Base-by-base conservation (phyloP, 2,329 filamentous ascomycete genomes). In the Blumeriella jaapii region DNA sequence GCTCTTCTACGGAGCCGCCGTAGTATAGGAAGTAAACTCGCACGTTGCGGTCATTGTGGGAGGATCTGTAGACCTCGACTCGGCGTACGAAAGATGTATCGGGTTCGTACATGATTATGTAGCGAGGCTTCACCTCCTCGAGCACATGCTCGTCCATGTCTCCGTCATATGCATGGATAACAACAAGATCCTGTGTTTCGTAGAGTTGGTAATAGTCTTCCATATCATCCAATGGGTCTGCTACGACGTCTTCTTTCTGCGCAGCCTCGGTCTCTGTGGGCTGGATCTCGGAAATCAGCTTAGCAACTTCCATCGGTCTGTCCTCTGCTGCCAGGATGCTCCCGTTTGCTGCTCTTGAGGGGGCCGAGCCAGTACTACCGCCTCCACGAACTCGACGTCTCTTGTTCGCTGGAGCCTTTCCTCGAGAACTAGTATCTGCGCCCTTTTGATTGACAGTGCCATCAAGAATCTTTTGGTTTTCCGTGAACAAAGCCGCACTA, bases 91-190 rank as follows among this genome's bases (percentile, higher is more conserved):
- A 98, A 3, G 89, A 78, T 3, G 89, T 77, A 47, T 96, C 86
- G 1, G 91, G 89, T 56, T 96, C 91, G 59, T 95, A 98, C 91
- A 98, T 96, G 61, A 98, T 82, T 40, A 98, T 85, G 58, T 95
- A 95, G 41, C 83, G 78, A 20, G 91, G 91, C 53, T 83, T 86
- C 39, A 91, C 69, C 59, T 98, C 91, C 56, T 98, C 89, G 1
- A 98, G 70, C n/a, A 96, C 71, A 56, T 93, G 84, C 55, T 96
- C 91, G 56, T 98, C 91, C 63, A 89, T 81, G 55, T 96, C 91
- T 8, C 87, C 87, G 40, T 94, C 86, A 56, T 94, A 98, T 1
- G 91, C 82, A 56, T 96, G 91, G 12, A 96, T 69, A 25, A 94
- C 75, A 9, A 96, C 69, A 13, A 96, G 65, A 47, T 94, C 83